These are phyloP conservation scores for Hymenoscyphus linearis DNA, from an alignment of 2,329 filamentous ascomycete genomes.

Conservation along the genomic window DNA sequence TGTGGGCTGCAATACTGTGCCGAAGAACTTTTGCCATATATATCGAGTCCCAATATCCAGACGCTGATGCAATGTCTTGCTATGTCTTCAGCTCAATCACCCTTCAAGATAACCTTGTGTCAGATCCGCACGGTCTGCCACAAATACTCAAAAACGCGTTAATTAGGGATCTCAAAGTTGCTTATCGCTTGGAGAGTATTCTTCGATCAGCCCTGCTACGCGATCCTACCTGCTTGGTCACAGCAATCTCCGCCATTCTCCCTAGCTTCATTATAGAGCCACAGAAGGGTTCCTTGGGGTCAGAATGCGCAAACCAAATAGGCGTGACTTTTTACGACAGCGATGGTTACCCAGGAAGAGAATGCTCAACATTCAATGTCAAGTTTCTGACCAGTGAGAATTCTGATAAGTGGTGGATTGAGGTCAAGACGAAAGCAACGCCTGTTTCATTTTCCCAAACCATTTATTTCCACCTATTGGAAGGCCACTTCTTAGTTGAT, in stretches of 20 bases:
- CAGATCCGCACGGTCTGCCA: conserved; percentile 34
- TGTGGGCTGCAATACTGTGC: conserved; percentile 54
- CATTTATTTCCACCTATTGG: conserved; percentile 41
- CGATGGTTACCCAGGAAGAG: neutral
- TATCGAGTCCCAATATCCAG: conserved; percentile 1
- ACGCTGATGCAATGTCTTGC: conserved; percentile 16
- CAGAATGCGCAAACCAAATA: neutral
- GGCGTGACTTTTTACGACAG: neutral
- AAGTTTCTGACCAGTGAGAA: neutral
- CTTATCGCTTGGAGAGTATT: conserved; percentile 33
- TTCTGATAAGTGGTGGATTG: conserved; percentile 32
- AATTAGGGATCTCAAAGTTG: conserved; percentile 43
- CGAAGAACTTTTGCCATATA: conserved; percentile 39
- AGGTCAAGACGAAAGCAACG: conserved; percentile 27
- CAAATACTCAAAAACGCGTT: conserved; percentile 35
- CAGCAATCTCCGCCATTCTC: conserved; percentile 18
- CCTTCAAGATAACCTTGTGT: conserved; percentile 43
- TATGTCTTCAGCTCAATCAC: conserved; percentile 39
- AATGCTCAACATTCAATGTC: neutral
- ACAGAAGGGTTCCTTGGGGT: neutral
- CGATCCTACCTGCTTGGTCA: conserved; percentile 28
- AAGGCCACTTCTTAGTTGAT: conserved; percentile 45
- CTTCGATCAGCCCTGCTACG: conserved; percentile 35
- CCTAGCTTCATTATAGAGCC: neutral
- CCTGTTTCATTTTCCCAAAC: conserved; percentile 26